Evolutionary conservation across 495 filamentous ascomycete species (phyloP).

Genomic region (Patellaria atrata): DNA sequence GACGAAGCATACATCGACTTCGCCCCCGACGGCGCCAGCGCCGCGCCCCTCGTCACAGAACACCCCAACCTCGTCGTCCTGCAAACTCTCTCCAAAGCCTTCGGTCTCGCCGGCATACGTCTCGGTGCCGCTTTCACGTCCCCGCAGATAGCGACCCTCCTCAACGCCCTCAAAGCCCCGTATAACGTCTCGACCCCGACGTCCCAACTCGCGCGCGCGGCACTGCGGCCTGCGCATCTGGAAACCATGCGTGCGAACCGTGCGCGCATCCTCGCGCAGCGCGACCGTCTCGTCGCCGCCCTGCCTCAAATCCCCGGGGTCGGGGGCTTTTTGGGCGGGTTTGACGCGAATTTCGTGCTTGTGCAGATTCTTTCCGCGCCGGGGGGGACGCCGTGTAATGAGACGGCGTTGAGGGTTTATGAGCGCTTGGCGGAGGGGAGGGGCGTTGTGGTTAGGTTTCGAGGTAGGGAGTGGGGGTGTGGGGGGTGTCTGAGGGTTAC

Average conservation of each 20-base stretch:
- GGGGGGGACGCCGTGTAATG: slow-evolving; percentile 64
- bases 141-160: slow-evolving; percentile 44
- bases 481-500: slow-evolving; percentile 80
- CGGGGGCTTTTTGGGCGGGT: slow-evolving; percentile 67
- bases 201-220: slow-evolving; percentile 60
- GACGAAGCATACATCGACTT: slow-evolving; percentile 99
- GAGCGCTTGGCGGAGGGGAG: slow-evolving; percentile 70
- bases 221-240: slow-evolving; percentile 49
- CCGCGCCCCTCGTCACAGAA: slow-evolving; percentile 86
- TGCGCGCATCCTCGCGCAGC: slow-evolving; percentile 54
- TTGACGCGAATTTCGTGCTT: slow-evolving; percentile 75
- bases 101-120: slow-evolving; percentile 86
- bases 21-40: slow-evolving; percentile 56
- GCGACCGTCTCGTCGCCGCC: slow-evolving; percentile 57
- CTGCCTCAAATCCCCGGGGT: slow-evolving; percentile 64
- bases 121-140: slow-evolving; percentile 51
- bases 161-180: slow-evolving; percentile 88
- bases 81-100: slow-evolving; percentile 94
- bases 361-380: slow-evolving; percentile 65
- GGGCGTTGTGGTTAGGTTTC: slow-evolving; percentile 84
- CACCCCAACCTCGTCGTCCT: slow-evolving; percentile 97
- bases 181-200: slow-evolving; percentile 88
- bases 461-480: slow-evolving; percentile 85
- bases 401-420: slow-evolving; percentile 61
- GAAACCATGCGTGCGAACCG: slow-evolving; percentile 55